Evolutionary conservation across 1,284 basidiomycete species (phyloP).

Genomic region (Inonotus obliquus): DNA sequence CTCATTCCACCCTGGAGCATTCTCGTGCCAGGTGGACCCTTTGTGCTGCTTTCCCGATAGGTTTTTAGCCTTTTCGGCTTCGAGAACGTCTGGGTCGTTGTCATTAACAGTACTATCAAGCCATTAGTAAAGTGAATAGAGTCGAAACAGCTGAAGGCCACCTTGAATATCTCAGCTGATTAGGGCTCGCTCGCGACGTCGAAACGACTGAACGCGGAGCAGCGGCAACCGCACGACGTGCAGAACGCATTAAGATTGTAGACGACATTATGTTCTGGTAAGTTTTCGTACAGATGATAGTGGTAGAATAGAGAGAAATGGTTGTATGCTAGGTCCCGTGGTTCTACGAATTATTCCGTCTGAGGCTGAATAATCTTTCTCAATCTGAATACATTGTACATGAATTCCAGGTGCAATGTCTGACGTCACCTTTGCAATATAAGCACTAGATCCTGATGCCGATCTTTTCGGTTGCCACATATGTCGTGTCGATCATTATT

Average conservation of each 20-base stretch:
- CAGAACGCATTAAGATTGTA: not conserved
- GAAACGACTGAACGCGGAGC: not conserved
- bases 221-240: not conserved
- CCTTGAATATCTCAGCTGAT: conserved; percentile 20
- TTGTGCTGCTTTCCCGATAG: conserved; percentile 44
- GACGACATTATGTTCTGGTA: not conserved
- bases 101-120: conserved; percentile 54
- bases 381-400: not conserved
- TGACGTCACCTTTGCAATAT: conserved; percentile 8
- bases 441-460: not conserved
- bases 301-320: not conserved
- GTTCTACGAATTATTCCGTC: not conserved
- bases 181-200: not conserved
- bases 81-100: conserved; percentile 57
- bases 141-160: not conserved
- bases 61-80: conserved; percentile 54
- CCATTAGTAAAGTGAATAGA: conserved; percentile 14
- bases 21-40: conserved; percentile 45
- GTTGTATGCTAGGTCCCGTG: not conserved
- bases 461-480: not conserved
- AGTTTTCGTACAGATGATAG: too few relatives aligned
- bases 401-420: not conserved
- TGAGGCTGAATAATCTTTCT: not conserved
- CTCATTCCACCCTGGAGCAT: conserved; percentile 77
- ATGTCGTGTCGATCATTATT: too few relatives aligned